Base-by-base conservation (phyloP, 2,329 filamentous ascomycete species). In the Thelonectria olida region DNA sequence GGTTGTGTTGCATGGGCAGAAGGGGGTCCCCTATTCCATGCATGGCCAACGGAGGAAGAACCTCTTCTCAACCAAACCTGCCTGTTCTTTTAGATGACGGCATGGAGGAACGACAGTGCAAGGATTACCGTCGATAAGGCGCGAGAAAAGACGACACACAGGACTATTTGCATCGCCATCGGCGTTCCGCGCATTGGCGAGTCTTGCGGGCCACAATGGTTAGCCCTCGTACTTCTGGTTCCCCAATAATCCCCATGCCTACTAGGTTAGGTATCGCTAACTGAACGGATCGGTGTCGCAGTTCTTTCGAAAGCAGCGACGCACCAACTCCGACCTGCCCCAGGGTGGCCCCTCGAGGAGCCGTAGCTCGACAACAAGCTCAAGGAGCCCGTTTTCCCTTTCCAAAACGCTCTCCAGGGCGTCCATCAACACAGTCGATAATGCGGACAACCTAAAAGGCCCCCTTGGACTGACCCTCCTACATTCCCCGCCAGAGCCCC, bases 381-480 rank as follows among this genome's bases (percentile, higher is more conserved):
- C 51, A 20, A 60, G 39, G 39, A 58, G 17, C 20, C 50, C 51
- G 8, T 64, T 67, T 34, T 62, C 61, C 12, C 62, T 63, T 41
- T 22, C 34, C 15, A 59, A 28, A 19, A 28, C 63, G 10, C 45
- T 56, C 8, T 44, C 55, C 6, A 62, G 44, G 17, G 44, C 58
- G 7, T 52, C 58, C 27, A 64, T 20, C 12, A 23, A 17, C 47
- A 22, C 25, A 31, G 41, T 19, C 25, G 52, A 58, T 7, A 34
- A 51, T 34, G 25, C 36, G 23, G 48, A 54, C 15, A 15, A 15
- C 39, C 12, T 28, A 5, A 66, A 47, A 41, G 62, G 64, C 4
- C 49, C 62, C 3, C 38, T 62, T 47, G 64, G 69, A 25, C 61
- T 75, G 22, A 66, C 17, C 19, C 54, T 73, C 1, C 51, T 75